phyloP scores from a whole-genome alignment of 148 eudicot species.

The Nyssa sinensis region DNA sequence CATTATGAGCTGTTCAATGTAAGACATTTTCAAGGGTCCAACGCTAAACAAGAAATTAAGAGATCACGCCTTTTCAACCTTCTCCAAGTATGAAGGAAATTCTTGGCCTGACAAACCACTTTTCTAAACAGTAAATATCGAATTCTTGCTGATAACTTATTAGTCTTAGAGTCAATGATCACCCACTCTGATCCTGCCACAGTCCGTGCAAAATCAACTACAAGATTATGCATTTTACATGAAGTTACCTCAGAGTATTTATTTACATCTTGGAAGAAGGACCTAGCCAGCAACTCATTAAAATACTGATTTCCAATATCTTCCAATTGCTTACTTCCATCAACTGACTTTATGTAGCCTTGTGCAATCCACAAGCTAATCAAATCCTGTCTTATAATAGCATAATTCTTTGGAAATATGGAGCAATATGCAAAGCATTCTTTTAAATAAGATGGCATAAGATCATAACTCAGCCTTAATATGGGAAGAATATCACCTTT shows the following conservation, averaged over 20 bases:
- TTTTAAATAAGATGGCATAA: neutral
- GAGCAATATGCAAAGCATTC: neutral
- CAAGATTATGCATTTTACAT: constrained; percentile 8
- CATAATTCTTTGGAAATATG: neutral
- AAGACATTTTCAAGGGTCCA: too few relatives aligned
- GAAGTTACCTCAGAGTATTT: neutral
- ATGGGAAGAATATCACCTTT: neutral
- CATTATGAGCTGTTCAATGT: neutral
- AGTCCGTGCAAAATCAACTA: neutral
- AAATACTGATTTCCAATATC: neutral
- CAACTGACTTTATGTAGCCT: neutral
- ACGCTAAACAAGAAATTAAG: too few relatives aligned
- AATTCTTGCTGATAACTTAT: too few relatives aligned
- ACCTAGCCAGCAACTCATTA: neutral
- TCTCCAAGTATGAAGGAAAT: neutral
- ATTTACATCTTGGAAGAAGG: neutral
- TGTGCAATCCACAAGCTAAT: neutral
- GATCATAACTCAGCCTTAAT: neutral
- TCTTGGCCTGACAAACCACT: too few relatives aligned
- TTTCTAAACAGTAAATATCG: neutral
- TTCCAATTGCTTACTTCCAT: neutral
- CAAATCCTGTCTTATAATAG: neutral
- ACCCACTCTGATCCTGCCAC: neutral
- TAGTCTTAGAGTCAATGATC: too few relatives aligned
- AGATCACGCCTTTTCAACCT: too few relatives aligned